Conservation (phyloP, 139 green algal genomes). For the Gonium pectorale region DNA sequence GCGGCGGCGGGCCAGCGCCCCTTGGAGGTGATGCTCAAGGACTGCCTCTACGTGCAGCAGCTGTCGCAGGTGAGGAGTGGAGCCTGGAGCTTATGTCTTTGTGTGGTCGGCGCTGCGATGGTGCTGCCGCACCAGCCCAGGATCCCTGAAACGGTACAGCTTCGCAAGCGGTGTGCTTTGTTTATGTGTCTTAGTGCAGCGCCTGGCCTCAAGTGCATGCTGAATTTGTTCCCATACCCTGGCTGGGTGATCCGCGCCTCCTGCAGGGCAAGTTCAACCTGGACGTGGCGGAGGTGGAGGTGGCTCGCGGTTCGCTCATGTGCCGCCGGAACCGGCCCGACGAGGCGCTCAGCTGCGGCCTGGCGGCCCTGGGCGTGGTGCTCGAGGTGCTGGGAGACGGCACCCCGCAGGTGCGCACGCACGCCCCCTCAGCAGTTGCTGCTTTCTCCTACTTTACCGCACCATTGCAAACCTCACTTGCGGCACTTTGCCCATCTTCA, state of each 20-base stretch:
- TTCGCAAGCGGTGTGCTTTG: no score
- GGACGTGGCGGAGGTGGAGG: slow-evolving; percentile 43
- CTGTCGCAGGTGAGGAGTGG: slow-evolving; percentile 39
- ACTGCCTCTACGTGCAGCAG: slow-evolving; percentile 44
- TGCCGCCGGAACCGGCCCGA: background rate
- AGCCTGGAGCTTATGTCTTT: no score
- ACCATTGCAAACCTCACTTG: no score
- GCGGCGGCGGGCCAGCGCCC: background rate
- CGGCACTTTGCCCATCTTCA: no score
- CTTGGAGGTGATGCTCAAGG: slow-evolving; percentile 10
- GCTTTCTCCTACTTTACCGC: no score
- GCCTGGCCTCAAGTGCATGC: no score
- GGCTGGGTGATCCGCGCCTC: background rate
- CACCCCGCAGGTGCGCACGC: slow-evolving; percentile 24
- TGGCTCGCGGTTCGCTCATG: background rate
- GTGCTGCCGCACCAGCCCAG: no score
- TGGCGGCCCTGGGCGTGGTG: slow-evolving; percentile 32
- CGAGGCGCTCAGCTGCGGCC: slow-evolving; percentile 16
- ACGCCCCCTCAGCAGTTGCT: no score
- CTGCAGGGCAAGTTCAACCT: slow-evolving; percentile 49
- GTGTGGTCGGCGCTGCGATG: no score
- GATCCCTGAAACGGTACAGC: no score
- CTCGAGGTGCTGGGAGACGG: slow-evolving; percentile 35
- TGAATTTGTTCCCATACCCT: no score
- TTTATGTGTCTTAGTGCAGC: no score